Percentiles rank a stretch among this genome's conserved stretches.
Evolutionary conservation across 179 eudicot species (phyloP).

Genomic region (Drosera spatulata): DNA sequence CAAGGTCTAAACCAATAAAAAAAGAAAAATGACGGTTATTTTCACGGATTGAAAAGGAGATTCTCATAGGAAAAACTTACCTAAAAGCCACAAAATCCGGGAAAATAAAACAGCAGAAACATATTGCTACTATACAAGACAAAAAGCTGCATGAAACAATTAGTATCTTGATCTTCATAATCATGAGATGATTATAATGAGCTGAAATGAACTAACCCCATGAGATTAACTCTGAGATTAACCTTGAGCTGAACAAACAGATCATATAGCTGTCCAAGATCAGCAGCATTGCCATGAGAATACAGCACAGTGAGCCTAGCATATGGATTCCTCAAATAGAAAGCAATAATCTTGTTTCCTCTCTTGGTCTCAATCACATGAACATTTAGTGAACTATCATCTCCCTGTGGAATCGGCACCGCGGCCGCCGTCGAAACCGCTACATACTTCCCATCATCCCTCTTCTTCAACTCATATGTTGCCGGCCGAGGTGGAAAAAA

Average conservation of each 20-base stretch:
- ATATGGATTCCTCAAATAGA: slow-evolving; percentile 64
- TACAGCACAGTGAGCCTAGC: slow-evolving; percentile 80
- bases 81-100: too few species aligned
- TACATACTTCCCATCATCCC: slow-evolving; percentile 45
- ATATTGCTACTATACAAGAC: not conserved
- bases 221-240: slow-evolving; percentile 86
- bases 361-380: slow-evolving; percentile 57
- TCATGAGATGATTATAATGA: not conserved
- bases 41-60: too few species aligned
- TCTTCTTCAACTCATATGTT: slow-evolving; percentile 65
- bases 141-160: not conserved
- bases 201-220: slow-evolving; percentile 35
- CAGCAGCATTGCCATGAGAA: slow-evolving; percentile 98
- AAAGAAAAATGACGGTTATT: too few species aligned
- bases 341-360: slow-evolving; percentile 80
- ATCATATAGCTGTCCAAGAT: slow-evolving; percentile 91
- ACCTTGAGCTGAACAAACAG: slow-evolving; percentile 93
- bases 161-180: not conserved
- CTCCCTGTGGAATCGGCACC: slow-evolving; percentile 43
- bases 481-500: slow-evolving; percentile 89
- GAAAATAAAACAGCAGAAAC: too few species aligned
- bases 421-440: slow-evolving; percentile 52
- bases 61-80: too few species aligned
- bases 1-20: too few species aligned
- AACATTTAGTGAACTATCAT: slow-evolving; percentile 53